A percentile compares a stretch with the other conserved stretches of the same genome.
phyloP scores from a whole-genome alignment of 345 rosid genomes.

The Eucalyptus brandiana region DNA sequence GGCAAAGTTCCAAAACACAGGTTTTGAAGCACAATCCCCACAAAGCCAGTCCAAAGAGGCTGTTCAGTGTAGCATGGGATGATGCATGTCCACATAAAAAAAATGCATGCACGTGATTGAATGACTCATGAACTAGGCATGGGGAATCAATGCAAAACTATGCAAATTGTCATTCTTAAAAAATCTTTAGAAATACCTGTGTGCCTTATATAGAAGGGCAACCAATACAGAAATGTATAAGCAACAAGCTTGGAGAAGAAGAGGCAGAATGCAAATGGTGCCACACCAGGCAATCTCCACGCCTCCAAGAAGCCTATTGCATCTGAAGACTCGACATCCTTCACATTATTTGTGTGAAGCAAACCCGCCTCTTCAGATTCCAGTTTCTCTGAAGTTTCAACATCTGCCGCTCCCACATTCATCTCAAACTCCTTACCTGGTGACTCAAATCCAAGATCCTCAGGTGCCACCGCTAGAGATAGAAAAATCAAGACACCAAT shows the following conservation, averaged over 20 bases:
- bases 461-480: conserved; percentile 64
- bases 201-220: conserved; percentile 86
- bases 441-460: conserved; percentile 49
- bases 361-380: conserved; percentile 53
- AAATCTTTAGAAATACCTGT: conserved; percentile 29
- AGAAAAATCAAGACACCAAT: conserved; percentile 49
- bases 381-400: conserved; percentile 22
- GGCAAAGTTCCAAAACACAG: background rate
- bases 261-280: conserved; percentile 74
- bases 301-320: conserved; percentile 84
- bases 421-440: conserved; percentile 44
- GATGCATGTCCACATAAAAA: background rate
- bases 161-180: background rate
- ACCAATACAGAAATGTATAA: conserved; percentile 87
- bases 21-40: background rate
- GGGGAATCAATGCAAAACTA: background rate
- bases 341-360: conserved; percentile 4
- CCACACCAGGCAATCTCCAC: conserved; percentile 89
- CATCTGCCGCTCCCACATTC: conserved; percentile 12
- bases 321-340: conserved; percentile 8
- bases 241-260: conserved; percentile 94
- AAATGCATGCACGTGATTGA: background rate
- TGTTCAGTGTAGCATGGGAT: background rate
- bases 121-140: background rate
- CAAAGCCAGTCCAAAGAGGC: background rate